Percentiles rank a stretch among this genome's conserved stretches.
Conservation (phyloP, 1,284 basidiomycete genomes). For the Cerrena zonata region DNA sequence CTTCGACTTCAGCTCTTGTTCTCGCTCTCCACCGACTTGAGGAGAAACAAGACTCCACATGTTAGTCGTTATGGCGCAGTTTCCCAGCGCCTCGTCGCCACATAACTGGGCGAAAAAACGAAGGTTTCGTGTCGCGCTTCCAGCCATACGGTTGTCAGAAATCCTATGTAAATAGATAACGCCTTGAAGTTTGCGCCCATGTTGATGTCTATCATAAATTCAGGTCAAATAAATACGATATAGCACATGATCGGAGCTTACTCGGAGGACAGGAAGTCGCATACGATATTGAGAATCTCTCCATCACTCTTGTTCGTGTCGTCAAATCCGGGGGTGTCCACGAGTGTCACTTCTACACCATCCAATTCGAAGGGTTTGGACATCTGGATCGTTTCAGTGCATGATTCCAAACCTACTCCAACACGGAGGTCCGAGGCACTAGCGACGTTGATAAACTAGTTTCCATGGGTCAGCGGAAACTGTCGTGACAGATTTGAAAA, state of each 20-base stretch:
- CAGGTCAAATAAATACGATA: too few species aligned
- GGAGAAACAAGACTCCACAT: slow-evolving; percentile 36
- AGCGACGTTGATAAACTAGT: slow-evolving; percentile 33
- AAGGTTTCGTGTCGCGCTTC: slow-evolving; percentile 26
- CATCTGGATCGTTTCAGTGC: slow-evolving; percentile 31
- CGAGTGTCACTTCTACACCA: slow-evolving; percentile 25
- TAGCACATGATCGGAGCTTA: slow-evolving; percentile 13
- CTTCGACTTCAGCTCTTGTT: slow-evolving; percentile 16
- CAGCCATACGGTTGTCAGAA: slow-evolving; percentile 44
- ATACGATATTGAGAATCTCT: slow-evolving; percentile 33
- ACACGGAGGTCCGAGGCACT: slow-evolving; percentile 29
- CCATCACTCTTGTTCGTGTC: slow-evolving; percentile 32
- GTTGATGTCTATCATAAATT: slow-evolving; percentile 31
- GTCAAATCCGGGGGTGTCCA: slow-evolving; percentile 37
- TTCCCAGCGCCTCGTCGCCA: slow-evolving; percentile 3
- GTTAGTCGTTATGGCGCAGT: slow-evolving; percentile 43
- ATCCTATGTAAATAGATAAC: slow-evolving; percentile 54
- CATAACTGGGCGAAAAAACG: slow-evolving; percentile 8
- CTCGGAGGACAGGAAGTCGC: slow-evolving; percentile 27
- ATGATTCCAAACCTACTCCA: slow-evolving; percentile 30
- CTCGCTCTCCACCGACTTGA: slow-evolving; percentile 11
- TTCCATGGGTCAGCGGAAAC: neutral
- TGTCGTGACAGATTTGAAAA: neutral
- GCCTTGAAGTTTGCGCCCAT: slow-evolving; percentile 39
- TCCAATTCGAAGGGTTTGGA: slow-evolving; percentile 25